Conservation (phyloP, 164 flowering plant species). For the Umbellularia californica region DNA sequence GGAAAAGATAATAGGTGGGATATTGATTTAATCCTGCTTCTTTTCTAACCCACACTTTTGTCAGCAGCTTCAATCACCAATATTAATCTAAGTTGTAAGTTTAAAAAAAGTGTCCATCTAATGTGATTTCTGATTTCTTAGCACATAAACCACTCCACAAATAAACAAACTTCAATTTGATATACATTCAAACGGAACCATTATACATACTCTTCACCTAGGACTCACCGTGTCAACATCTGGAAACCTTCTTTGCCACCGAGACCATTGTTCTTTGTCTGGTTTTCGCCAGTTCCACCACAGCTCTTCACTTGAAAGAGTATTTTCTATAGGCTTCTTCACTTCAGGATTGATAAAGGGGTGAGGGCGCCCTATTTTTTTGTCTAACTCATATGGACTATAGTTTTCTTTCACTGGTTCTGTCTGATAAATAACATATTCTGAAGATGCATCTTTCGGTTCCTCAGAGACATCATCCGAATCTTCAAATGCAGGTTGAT, state of each 20-base stretch:
- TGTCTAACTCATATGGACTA: constrained; percentile 63
- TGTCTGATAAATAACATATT: constrained; percentile 70
- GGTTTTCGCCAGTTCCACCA: constrained; percentile 99
- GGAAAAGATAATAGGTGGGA: neutral
- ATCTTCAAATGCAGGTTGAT: constrained; percentile 28
- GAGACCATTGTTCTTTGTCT: constrained; percentile 80
- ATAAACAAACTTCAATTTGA: neutral
- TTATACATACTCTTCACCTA: neutral
- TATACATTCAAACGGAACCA: neutral
- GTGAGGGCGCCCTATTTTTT: constrained; percentile 79
- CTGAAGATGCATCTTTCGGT: constrained; percentile 44
- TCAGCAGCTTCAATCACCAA: neutral
- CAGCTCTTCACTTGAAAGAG: constrained; percentile 70
- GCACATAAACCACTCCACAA: neutral
- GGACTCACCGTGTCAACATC: constrained; percentile 88
- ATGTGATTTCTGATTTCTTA: neutral
- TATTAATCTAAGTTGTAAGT: neutral
- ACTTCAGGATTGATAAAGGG: constrained; percentile 77
- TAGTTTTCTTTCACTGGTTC: constrained; percentile 50
- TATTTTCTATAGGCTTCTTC: constrained; percentile 58
- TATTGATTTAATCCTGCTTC: too few relatives aligned
- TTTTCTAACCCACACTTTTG: too few relatives aligned
- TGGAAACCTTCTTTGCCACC: constrained; percentile 92
- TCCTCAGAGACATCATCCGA: constrained; percentile 42
- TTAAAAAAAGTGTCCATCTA: neutral